phyloP scores from a whole-genome alignment of 768 basidiomycete species.

The Rhodotorula paludigena region DNA sequence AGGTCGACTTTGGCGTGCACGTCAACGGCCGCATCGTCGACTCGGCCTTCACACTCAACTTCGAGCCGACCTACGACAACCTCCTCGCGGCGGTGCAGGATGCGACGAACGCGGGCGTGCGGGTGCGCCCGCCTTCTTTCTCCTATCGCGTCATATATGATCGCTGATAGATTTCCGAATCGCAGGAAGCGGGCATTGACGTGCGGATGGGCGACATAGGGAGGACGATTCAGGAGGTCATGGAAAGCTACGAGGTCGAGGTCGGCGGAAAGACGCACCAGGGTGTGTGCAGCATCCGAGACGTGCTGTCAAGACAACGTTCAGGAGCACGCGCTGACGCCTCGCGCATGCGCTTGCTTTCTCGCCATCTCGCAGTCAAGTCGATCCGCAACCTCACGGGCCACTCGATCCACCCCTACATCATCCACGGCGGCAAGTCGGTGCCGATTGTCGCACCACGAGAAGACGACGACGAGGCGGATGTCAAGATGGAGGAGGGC shows the following conservation, averaged over 20 bases:
- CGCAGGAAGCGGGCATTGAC: conserved; percentile 91
- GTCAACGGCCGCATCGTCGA: conserved; percentile 92
- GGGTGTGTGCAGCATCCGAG: conserved; percentile 23
- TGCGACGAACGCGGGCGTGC: conserved; percentile 85
- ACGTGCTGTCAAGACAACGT: too few species aligned
- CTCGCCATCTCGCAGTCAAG: conserved; percentile 60
- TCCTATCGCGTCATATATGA: neutral
- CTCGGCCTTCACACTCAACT: conserved; percentile 87
- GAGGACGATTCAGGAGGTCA: conserved; percentile 89
- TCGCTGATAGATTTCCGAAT: too few species aligned
- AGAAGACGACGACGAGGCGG: conserved; percentile 55
- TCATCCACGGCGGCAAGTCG: conserved; percentile 85
- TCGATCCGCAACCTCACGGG: conserved; percentile 90
- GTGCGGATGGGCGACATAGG: conserved; percentile 87
- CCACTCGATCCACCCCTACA: conserved; percentile 82
- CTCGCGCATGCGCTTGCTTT: too few species aligned
- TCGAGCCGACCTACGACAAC: conserved; percentile 82
- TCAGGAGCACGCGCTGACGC: too few species aligned
- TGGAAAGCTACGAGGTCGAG: conserved; percentile 98
- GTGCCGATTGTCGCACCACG: conserved; percentile 77
- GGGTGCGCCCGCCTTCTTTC: conserved; percentile 52
- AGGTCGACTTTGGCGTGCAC: conserved; percentile 96
- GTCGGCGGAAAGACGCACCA: conserved; percentile 62
- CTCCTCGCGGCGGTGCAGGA: conserved; percentile 86
- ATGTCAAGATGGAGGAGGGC: conserved; percentile 97